These are phyloP conservation scores for Flaveria ramosissima DNA, from an alignment of 129 eudicot genomes.

Conservation along the genomic window DNA sequence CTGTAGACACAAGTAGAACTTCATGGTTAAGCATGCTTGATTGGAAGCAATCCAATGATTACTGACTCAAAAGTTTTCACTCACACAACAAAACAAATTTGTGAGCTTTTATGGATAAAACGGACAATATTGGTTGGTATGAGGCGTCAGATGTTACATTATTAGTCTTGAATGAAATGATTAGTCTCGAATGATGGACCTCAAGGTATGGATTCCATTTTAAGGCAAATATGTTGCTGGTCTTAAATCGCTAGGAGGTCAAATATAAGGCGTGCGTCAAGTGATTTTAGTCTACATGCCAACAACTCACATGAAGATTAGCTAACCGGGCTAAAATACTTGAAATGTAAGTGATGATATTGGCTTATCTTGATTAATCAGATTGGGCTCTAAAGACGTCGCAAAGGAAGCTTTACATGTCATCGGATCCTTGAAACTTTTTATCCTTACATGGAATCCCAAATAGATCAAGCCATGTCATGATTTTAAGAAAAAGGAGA, in stretches of 20 bases:
- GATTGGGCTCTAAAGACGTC: not conserved
- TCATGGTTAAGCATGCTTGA: no score
- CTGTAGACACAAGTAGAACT: no score
- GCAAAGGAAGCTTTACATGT: slow-evolving; percentile 2
- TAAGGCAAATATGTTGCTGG: no score
- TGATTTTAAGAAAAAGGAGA: not conserved
- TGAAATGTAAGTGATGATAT: slow-evolving; percentile 5
- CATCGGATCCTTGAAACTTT: slow-evolving; percentile 1
- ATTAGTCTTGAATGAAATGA: not conserved
- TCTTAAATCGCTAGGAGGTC: no score
- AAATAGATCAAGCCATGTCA: slow-evolving; percentile 16
- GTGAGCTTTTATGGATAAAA: no score
- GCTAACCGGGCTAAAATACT: slow-evolving; percentile 1
- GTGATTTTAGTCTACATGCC: slow-evolving; percentile 20
- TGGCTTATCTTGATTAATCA: slow-evolving; percentile 2
- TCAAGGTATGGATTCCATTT: not conserved
- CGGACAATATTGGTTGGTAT: no score
- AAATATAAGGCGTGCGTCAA: no score
- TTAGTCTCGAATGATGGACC: not conserved
- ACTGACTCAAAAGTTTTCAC: no score
- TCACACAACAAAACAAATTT: no score
- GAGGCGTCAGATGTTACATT: no score
- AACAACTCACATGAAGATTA: slow-evolving; percentile 9
- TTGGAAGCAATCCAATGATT: no score
- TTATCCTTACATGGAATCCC: not conserved